phyloP scores from a whole-genome alignment of 2,329 filamentous ascomycete genomes.

The Cyanodermella asteris region DNA sequence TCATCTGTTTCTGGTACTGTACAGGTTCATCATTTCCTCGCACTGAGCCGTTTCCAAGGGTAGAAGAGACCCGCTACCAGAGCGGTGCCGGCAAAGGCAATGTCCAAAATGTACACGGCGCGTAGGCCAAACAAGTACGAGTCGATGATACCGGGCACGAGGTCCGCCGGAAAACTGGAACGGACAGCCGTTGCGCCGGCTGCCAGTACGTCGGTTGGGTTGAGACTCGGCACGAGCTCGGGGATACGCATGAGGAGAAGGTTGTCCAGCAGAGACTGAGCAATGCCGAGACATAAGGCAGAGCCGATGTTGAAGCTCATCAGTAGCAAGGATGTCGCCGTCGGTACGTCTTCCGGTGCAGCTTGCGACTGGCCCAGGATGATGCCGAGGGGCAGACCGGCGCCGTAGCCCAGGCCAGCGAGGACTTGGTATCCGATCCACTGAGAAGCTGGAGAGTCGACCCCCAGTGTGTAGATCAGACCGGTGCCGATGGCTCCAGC shows the following conservation, averaged over 20 bases:
- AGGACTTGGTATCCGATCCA: slow-evolving; percentile 16
- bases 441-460: slow-evolving; percentile 8
- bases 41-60: too few relatives aligned
- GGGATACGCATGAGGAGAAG: slow-evolving; percentile 32
- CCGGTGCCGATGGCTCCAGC: slow-evolving; percentile 7
- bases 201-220: slow-evolving; percentile 16
- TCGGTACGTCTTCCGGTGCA: slow-evolving; percentile 11
- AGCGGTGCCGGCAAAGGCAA: slow-evolving; percentile 3
- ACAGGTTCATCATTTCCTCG: too few relatives aligned
- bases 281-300: slow-evolving; percentile 41
- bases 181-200: slow-evolving; percentile 23
- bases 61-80: slow-evolving; percentile 3
- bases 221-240: slow-evolving; percentile 17
- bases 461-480: slow-evolving; percentile 8
- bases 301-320: slow-evolving; percentile 47
- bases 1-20: too few relatives aligned
- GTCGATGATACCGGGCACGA: slow-evolving; percentile 14
- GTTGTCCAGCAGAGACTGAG: slow-evolving; percentile 47
- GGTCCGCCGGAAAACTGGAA: slow-evolving; percentile 14
- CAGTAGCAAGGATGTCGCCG: slow-evolving; percentile 6
- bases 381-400: slow-evolving; percentile 13
- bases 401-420: slow-evolving; percentile 11
- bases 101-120: slow-evolving; percentile 6
- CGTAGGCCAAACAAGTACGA: slow-evolving; percentile 12
- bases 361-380: slow-evolving; percentile 13